A percentile compares a stretch with the other conserved stretches of the same genome.
phyloP scores from a whole-genome alignment of 352 stramenopile genomes.

The Thalassiosira ordinaria region DNA sequence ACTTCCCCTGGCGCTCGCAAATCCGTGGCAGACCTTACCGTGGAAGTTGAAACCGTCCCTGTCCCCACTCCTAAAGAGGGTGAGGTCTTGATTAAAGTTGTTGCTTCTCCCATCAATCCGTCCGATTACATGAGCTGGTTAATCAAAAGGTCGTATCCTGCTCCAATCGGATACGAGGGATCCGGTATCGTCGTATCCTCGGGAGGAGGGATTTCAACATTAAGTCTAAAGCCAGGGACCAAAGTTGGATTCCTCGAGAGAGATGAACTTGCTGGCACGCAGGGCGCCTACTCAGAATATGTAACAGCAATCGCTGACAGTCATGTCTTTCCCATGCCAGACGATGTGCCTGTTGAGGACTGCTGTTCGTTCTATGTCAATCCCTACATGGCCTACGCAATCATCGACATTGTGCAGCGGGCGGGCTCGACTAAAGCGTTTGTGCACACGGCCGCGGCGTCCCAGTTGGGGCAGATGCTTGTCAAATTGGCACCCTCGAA shows the following conservation, averaged over 20 bases:
- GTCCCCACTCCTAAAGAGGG: slow-evolving; percentile 32
- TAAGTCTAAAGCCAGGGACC: slow-evolving; percentile 35
- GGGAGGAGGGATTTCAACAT: slow-evolving; percentile 33
- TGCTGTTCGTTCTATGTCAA: slow-evolving; percentile 64
- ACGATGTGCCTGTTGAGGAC: slow-evolving; percentile 59
- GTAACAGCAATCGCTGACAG: slow-evolving; percentile 32
- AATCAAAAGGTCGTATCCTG: slow-evolving; percentile 35
- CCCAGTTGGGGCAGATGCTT: slow-evolving; percentile 71
- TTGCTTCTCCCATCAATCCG: slow-evolving; percentile 58
- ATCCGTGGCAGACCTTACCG: slow-evolving; percentile 43
- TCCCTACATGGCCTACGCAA: slow-evolving; percentile 65
- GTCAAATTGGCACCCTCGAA: slow-evolving; percentile 44
- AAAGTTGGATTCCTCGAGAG: slow-evolving; percentile 54
- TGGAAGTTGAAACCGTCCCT: slow-evolving; percentile 54
- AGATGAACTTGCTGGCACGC: slow-evolving; percentile 3
- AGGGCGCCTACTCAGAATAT: slow-evolving; percentile 67
- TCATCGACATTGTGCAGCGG: slow-evolving; percentile 57
- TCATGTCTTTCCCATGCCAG: slow-evolving; percentile 52
- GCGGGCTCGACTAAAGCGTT: slow-evolving; percentile 27
- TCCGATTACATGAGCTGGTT: slow-evolving; percentile 63
- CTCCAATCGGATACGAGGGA: slow-evolving; percentile 60
- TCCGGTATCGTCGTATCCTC: slow-evolving; percentile 49
- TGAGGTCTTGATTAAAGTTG: slow-evolving; percentile 60
- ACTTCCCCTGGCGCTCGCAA: slow-evolving; percentile 29
- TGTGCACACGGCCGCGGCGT: slow-evolving; percentile 67